Evolutionary conservation across 768 basidiomycete species (phyloP).

Genomic region (Paxillus rubicundulus): DNA sequence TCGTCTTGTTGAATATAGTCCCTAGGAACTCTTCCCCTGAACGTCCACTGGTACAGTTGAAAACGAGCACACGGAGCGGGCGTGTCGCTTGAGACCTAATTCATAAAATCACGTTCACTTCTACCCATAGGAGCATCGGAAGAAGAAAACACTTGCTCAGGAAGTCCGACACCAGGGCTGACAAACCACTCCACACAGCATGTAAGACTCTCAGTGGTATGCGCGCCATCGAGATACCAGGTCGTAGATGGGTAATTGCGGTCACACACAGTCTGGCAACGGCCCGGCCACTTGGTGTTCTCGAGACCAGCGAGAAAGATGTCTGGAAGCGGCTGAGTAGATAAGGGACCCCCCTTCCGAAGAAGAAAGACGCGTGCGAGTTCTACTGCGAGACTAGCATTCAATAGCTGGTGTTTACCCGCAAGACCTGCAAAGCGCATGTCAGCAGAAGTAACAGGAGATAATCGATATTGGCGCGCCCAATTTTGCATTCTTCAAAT

Average conservation of each 20-base stretch:
- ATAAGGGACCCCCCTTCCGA: slow-evolving; percentile 19
- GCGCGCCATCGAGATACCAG: slow-evolving; percentile 96
- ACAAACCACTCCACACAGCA: slow-evolving; percentile 91
- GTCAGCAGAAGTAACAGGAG: slow-evolving; percentile 2
- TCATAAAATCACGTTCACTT: slow-evolving; percentile 2
- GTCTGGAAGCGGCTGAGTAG: slow-evolving; percentile 40
- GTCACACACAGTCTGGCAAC: slow-evolving; percentile 83
- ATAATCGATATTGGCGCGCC: slow-evolving; percentile 41
- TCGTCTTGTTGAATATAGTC: slow-evolving; percentile 52
- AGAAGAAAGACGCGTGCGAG: slow-evolving; percentile 66
- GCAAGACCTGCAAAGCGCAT: slow-evolving; percentile 59
- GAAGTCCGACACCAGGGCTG: slow-evolving; percentile 51
- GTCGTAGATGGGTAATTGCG: slow-evolving; percentile 48
- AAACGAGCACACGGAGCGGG: slow-evolving; percentile 66
- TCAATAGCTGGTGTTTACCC: slow-evolving; percentile 82
- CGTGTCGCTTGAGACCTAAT: slow-evolving; percentile 16
- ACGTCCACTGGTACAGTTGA: slow-evolving; percentile 93
- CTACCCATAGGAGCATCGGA: not conserved
- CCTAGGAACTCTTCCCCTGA: slow-evolving; percentile 72
- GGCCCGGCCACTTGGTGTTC: slow-evolving; percentile 84
- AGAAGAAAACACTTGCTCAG: slow-evolving; percentile 20
- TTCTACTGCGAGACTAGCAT: slow-evolving; percentile 82
- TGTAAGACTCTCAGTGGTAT: slow-evolving; percentile 86
- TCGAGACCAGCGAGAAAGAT: slow-evolving; percentile 62
- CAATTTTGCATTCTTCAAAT: slow-evolving; percentile 54